Evolutionary conservation across 768 basidiomycete species (phyloP).

Genomic region (Phaeotremella skinneri): DNA sequence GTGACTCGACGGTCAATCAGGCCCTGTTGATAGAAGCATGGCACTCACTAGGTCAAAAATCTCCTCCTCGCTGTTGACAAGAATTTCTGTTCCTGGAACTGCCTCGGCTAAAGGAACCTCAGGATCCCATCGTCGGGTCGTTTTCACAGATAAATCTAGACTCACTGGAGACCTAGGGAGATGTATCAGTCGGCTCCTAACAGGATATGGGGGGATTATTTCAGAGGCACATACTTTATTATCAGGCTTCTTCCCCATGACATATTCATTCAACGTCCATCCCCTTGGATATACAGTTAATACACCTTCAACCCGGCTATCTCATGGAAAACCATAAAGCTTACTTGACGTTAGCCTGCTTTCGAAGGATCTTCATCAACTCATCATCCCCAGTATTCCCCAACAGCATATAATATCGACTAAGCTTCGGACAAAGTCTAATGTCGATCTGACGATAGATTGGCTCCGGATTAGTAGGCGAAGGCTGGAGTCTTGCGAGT

Average conservation of each 20-base stretch:
- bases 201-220: too few relatives aligned
- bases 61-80: constrained; percentile 41
- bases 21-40: background rate
- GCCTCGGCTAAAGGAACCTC: background rate
- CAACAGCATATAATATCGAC: constrained; percentile 44
- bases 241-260: constrained; percentile 34
- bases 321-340: background rate
- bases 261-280: constrained; percentile 49
- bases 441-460: constrained; percentile 47
- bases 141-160: background rate
- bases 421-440: constrained; percentile 38
- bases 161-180: constrained; percentile 17
- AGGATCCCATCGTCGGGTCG: background rate
- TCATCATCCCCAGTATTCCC: constrained; percentile 48
- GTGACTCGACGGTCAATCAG: background rate
- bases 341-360: constrained; percentile 26
- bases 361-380: constrained; percentile 44
- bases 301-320: background rate
- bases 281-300: constrained; percentile 7
- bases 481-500: constrained; percentile 31
- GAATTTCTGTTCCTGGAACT: constrained; percentile 32
- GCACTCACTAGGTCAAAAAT: constrained; percentile 41
- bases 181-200: too few relatives aligned
- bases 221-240: constrained; percentile 12
- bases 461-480: constrained; percentile 1